Evolutionary conservation across 768 basidiomycete genomes (phyloP), one percentile per base, ranked within the genome.

Genomic region (Vararia minispora): DNA sequence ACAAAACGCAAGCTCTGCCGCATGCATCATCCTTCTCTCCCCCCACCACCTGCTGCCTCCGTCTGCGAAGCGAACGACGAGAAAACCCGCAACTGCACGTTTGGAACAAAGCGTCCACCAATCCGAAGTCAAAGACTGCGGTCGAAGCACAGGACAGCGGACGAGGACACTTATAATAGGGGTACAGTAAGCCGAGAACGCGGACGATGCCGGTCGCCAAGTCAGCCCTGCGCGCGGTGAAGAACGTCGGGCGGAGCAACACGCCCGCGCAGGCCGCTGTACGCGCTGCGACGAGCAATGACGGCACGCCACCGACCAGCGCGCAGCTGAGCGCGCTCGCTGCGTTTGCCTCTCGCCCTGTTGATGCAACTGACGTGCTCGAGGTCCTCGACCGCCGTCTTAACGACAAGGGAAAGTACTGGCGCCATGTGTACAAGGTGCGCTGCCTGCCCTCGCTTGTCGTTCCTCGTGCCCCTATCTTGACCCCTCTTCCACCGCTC

Each of bases 321-420:
- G 85, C 86, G 1, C 90, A 91, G 69, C 92, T 98, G 90, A 91
- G 92, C 62, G 94, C 97, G 62, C 76, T 98, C 47, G 89, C 94
- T 1, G 87, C 92, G 56, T 54, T 97, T 61, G 90, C 89, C 5
- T 97, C 85, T 58, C 36, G n/a, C 48, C 74, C 90, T 58, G 78
- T 75, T 38, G 91, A 97, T 52, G 97, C 95, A 55, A 81, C 95
- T 7, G 94, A 98, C 61, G 87, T 98, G 54, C 92, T 98, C 85
- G 88, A 95, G 64, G 90, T 95, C 82, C 71, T 98, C 28, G 91
- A 95, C 63, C 97, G 97, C 63, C 76, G 94, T 33, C 62, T 98
- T 45, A 90, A 91, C 48, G 94, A 98, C 66, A 97, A 95, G 68
- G 94, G 94, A 22, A 98, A 97, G 74, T 92, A 95, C 52, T 98